A percentile compares a stretch with the other conserved stretches of the same genome.
These are phyloP conservation scores for Mycena filopes DNA, from an alignment of 768 basidiomycete genomes.

Conservation along the genomic window DNA sequence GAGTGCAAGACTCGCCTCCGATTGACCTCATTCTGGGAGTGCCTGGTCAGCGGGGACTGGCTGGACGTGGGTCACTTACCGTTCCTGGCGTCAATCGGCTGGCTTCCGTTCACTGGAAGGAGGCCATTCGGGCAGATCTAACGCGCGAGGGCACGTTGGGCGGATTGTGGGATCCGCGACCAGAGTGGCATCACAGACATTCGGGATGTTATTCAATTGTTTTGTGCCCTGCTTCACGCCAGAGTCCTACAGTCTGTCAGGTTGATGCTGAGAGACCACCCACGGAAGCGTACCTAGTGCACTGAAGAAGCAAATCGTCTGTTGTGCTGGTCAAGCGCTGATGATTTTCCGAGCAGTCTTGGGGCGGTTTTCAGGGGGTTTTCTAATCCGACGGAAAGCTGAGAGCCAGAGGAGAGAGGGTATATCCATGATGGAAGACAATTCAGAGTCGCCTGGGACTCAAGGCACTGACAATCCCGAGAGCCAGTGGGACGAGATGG, in stretches of 20 bases:
- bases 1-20: slow-evolving; percentile 55
- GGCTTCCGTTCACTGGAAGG: slow-evolving; percentile 64
- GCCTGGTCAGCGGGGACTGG: slow-evolving; percentile 12
- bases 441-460: no score
- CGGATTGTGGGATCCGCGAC: slow-evolving; percentile 31
- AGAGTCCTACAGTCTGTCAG: background rate
- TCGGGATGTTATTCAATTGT: background rate
- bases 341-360: no score
- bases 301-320: no score
- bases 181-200: slow-evolving; percentile 30
- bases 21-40: slow-evolving; percentile 42
- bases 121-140: slow-evolving; percentile 39
- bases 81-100: slow-evolving; percentile 80
- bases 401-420: no score
- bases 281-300: no score
- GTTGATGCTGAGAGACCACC: no score
- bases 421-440: no score
- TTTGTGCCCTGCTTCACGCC: background rate
- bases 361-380: no score
- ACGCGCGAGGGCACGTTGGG: slow-evolving; percentile 38
- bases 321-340: no score
- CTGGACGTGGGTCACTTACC: slow-evolving; percentile 45
- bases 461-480: no score
- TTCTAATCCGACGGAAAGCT: no score
- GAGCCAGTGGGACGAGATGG: no score